These are phyloP conservation scores for Gnetum montanum DNA, from an alignment of 75 land plant genomes.

Conservation along the genomic window DNA sequence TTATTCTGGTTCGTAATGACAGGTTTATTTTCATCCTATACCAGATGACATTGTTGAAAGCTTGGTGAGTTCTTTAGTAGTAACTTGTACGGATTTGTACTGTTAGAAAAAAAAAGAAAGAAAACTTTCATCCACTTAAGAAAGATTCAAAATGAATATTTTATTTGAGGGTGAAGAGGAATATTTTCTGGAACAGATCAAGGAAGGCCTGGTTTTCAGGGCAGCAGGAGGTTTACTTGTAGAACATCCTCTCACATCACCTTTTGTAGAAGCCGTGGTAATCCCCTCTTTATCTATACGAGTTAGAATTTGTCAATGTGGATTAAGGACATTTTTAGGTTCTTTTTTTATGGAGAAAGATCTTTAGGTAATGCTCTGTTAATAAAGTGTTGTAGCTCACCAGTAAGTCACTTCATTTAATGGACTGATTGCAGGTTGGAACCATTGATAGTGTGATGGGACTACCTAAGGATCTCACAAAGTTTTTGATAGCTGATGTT, in stretches of 20 bases:
- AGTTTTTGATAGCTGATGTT: slow-evolving; percentile 31
- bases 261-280: slow-evolving; percentile 78
- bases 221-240: slow-evolving; percentile 90
- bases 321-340: no score
- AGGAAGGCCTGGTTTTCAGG: slow-evolving; percentile 72
- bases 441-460: slow-evolving; percentile 59
- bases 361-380: no score
- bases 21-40: slow-evolving; percentile 84
- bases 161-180: neutral
- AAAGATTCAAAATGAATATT: no score
- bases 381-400: no score
- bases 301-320: neutral
- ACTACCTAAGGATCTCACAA: slow-evolving; percentile 47
- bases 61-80: slow-evolving; percentile 47
- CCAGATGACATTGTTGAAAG: slow-evolving; percentile 80
- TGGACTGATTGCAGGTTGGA: slow-evolving; percentile 39
- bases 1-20: slow-evolving; percentile 10
- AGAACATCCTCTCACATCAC: slow-evolving; percentile 78
- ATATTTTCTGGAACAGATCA: slow-evolving; percentile 32
- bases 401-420: neutral
- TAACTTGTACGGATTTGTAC: no score
- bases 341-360: no score
- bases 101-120: no score
- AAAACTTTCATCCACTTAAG: no score
- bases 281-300: neutral